phyloP scores from a whole-genome alignment of 1,284 basidiomycete species.

The Neotropicomus parvogracilis region DNA sequence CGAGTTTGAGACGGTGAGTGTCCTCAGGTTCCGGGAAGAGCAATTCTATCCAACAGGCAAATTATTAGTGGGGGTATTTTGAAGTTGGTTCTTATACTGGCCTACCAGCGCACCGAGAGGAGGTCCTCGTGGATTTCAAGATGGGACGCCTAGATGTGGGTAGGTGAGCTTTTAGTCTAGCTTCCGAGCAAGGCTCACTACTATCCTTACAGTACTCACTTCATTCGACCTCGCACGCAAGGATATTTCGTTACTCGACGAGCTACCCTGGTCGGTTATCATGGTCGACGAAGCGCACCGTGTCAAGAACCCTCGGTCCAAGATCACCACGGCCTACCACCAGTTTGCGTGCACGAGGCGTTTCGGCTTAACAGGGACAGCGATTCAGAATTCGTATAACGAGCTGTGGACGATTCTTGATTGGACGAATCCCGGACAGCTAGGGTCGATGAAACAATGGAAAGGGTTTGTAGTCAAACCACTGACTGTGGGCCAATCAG shows the following conservation, averaged over 20 bases:
- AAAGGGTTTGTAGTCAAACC: constrained; percentile 62
- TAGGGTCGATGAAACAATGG: constrained; percentile 71
- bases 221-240: constrained; percentile 66
- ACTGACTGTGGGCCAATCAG: constrained; percentile 64
- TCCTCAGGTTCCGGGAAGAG: constrained; percentile 14
- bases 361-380: constrained; percentile 79
- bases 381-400: constrained; percentile 82
- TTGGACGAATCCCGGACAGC: constrained; percentile 70
- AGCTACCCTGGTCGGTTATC: constrained; percentile 63
- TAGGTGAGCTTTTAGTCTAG: constrained; percentile 35
- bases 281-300: constrained; percentile 84
- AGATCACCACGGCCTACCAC: constrained; percentile 62
- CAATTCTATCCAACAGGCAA: not conserved
- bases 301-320: constrained; percentile 68
- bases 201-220: constrained; percentile 52
- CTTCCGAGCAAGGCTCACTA: not conserved
- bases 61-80: constrained; percentile 72
- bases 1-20: constrained; percentile 65
- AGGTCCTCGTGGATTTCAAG: constrained; percentile 64
- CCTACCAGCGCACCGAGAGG: constrained; percentile 43
- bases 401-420: constrained; percentile 83
- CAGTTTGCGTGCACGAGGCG: constrained; percentile 58
- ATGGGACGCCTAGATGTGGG: constrained; percentile 72
- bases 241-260: constrained; percentile 62
- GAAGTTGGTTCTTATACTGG: constrained; percentile 71